These are phyloP conservation scores for Saxophila tyrrhenica DNA, from an alignment of 495 filamentous ascomycete genomes.

Conservation along the genomic window DNA sequence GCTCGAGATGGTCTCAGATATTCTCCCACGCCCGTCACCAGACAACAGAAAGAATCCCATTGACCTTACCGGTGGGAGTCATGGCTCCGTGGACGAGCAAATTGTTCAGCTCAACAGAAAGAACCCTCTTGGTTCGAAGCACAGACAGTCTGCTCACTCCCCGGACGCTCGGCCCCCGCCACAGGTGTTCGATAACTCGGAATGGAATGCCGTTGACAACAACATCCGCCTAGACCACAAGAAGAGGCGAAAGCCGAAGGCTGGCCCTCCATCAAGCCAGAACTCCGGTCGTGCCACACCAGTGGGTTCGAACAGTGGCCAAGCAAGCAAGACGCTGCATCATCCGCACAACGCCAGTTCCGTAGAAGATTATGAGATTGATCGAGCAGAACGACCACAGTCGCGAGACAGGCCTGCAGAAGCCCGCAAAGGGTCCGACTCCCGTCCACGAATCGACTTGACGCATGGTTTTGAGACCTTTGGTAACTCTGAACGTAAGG, in stretches of 20 bases:
- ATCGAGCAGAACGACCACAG: no score
- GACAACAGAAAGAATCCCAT: not conserved
- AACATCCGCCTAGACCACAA: not conserved
- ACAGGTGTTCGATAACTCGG: not conserved
- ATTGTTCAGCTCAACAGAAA: not conserved
- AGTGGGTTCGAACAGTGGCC: not conserved
- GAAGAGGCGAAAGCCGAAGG: not conserved
- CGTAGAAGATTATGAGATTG: no score
- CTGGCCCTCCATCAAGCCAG: not conserved
- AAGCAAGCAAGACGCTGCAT: not conserved
- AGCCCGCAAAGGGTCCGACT: not conserved
- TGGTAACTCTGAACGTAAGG: not conserved
- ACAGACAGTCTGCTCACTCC: not conserved
- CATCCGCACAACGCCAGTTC: not conserved
- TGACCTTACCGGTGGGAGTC: not conserved
- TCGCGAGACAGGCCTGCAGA: no score
- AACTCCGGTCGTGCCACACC: not conserved
- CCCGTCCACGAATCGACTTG: not conserved
- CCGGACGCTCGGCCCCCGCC: not conserved
- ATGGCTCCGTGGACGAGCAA: not conserved
- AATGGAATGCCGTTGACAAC: not conserved
- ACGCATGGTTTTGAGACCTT: not conserved
- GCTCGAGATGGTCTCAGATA: not conserved
- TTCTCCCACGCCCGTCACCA: not conserved
- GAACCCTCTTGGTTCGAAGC: no score